phyloP scores from a whole-genome alignment of 495 filamentous ascomycete species.

The Daldinia childiae region DNA sequence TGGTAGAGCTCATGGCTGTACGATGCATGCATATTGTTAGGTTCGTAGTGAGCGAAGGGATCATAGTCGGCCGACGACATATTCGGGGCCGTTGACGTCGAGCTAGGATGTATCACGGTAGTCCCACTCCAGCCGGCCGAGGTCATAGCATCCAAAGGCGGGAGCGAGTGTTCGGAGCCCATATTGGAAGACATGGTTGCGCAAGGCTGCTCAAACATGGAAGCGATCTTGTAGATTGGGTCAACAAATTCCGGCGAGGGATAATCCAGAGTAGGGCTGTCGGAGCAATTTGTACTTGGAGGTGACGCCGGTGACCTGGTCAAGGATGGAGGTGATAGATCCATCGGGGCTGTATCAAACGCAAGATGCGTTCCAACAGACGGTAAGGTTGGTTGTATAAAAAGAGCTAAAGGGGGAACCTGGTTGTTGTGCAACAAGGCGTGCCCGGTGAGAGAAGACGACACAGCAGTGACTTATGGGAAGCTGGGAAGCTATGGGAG shows the following conservation, averaged over 20 bases:
- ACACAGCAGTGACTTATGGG: not conserved
- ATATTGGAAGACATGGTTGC: constrained; percentile 51
- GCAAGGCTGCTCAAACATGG: constrained; percentile 56
- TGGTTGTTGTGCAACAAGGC: constrained; percentile 30
- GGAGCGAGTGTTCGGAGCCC: constrained; percentile 53
- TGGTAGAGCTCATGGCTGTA: constrained; percentile 62
- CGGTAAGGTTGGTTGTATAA: constrained; percentile 36
- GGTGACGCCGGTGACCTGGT: constrained; percentile 59
- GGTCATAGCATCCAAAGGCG: constrained; percentile 55
- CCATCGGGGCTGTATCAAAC: constrained; percentile 51
- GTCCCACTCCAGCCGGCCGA: constrained; percentile 55
- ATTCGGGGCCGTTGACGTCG: constrained; percentile 54
- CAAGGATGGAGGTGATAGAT: constrained; percentile 59
- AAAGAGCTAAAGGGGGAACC: constrained; percentile 22
- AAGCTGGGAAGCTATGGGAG: constrained; percentile 9
- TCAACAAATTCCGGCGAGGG: constrained; percentile 55
- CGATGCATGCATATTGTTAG: constrained; percentile 44
- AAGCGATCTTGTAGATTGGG: constrained; percentile 58
- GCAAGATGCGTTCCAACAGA: constrained; percentile 39
- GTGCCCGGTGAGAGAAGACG: constrained; percentile 20
- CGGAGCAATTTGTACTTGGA: constrained; percentile 59
- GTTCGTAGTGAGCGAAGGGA: constrained; percentile 58
- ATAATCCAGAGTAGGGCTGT: constrained; percentile 58
- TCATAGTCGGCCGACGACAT: constrained; percentile 64
- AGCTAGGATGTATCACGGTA: constrained; percentile 50